These are phyloP conservation scores for Bipolaris zeicola DNA, from an alignment of 2,329 filamentous ascomycete species.

Conservation along the genomic window DNA sequence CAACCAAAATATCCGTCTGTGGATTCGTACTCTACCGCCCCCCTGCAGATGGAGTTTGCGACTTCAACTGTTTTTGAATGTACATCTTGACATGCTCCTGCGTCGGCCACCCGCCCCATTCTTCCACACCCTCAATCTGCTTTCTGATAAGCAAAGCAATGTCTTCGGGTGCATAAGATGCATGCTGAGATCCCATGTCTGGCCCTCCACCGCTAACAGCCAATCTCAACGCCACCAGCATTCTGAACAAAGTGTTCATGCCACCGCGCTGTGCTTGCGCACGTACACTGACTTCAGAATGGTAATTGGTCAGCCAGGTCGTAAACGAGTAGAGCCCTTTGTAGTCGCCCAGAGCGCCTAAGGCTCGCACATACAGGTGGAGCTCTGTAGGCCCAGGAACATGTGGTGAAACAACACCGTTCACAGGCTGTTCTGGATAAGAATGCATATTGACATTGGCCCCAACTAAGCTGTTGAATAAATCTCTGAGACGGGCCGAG, in stretches of 20 bases:
- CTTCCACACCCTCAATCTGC: conserved; percentile 45
- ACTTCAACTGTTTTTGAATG: conserved; percentile 23
- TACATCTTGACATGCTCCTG: conserved; percentile 50
- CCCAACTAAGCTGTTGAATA: conserved; percentile 36
- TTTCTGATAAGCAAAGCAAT: conserved; percentile 38
- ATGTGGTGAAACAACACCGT: conserved; percentile 44
- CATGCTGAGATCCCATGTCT: conserved; percentile 4
- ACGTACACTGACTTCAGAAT: conserved; percentile 35
- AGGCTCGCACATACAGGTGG: conserved; percentile 66
- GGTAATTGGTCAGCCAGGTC: conserved; percentile 59
- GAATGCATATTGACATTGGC: conserved; percentile 21
- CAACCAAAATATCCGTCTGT: neutral
- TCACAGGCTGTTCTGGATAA: neutral
- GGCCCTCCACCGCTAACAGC: conserved; percentile 45
- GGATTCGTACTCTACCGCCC: conserved; percentile 13
- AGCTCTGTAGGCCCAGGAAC: conserved; percentile 56
- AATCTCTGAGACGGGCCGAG: conserved; percentile 28
- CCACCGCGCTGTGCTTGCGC: conserved; percentile 34
- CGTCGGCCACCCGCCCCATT: conserved; percentile 53
- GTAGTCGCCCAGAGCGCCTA: conserved; percentile 66
- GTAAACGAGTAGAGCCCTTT: conserved; percentile 63
- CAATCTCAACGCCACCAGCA: conserved; percentile 49
- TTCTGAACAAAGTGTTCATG: conserved; percentile 36
- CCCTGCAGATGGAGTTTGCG: conserved; percentile 17
- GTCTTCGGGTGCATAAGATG: conserved; percentile 33